Percentiles rank a stretch among this genome's conserved stretches.
These are phyloP conservation scores for Lactifluus pinguis DNA, from an alignment of 768 basidiomycete genomes.

Conservation along the genomic window DNA sequence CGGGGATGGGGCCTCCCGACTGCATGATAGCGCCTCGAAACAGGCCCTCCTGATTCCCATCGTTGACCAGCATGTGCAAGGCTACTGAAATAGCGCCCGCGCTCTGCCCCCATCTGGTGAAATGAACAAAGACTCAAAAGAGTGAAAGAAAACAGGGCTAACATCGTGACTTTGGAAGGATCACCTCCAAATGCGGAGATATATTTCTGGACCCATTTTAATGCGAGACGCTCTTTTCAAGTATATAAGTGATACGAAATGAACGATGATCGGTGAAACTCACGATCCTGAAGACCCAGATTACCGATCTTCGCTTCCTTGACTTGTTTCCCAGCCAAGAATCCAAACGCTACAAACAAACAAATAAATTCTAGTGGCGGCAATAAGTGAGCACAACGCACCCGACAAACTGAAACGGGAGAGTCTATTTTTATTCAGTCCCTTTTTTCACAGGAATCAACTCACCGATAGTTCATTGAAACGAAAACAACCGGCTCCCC, in stretches of 20 bases:
- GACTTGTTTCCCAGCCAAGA: slow-evolving; percentile 15
- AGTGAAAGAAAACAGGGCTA: too few relatives aligned
- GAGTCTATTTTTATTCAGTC: too few relatives aligned
- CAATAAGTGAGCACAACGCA: background rate
- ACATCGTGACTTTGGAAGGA: slow-evolving; percentile 26
- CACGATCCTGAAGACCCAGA: slow-evolving; percentile 13
- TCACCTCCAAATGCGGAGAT: slow-evolving; percentile 36
- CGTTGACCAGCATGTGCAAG: slow-evolving; percentile 24
- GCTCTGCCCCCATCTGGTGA: slow-evolving; percentile 27
- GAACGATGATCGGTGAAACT: background rate
- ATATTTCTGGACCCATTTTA: slow-evolving; percentile 36
- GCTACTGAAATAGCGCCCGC: slow-evolving; percentile 32
- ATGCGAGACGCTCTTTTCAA: slow-evolving; percentile 26
- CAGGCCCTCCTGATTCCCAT: slow-evolving; percentile 20
- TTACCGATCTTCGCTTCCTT: slow-evolving; percentile 2
- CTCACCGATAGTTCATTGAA: slow-evolving; percentile 19
- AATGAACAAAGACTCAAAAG: too few relatives aligned
- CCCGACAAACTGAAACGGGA: too few relatives aligned
- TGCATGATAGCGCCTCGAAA: slow-evolving; percentile 24
- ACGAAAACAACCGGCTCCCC: slow-evolving; percentile 15
- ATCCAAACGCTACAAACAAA: slow-evolving; percentile 10
- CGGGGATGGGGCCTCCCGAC: slow-evolving; percentile 22
- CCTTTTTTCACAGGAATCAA: background rate
- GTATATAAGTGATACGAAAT: background rate
- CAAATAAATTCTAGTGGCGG: background rate